Evolutionary conservation across 176 grass and related monocot species (phyloP), one percentile per base, ranked within the genome.

Genomic region (Pharus latifolius): DNA sequence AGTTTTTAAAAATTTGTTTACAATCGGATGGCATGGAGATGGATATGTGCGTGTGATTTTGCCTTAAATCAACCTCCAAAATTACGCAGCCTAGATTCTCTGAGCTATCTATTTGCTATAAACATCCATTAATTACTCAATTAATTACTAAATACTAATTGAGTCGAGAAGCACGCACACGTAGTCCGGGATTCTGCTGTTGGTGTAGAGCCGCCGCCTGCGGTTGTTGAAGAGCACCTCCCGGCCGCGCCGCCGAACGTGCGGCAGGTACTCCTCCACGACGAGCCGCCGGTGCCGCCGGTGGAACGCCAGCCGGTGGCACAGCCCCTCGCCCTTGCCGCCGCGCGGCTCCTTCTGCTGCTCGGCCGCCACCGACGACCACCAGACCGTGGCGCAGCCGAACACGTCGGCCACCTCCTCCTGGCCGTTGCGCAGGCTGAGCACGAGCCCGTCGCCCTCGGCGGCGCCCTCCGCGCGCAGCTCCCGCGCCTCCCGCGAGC

Each of bases 381-480:
- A 84, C 67, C 57, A 65, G 0, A 84, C 48, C 12, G 16, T 69
- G 23, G 34, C 55, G 2, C 54, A 54, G 0, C 2, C 5, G 63
- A 80, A 75, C 54, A 49, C 70, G 63, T 85, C 83, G 35, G 63
- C 48, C 3, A 85, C 83, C 83, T 78, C 81, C 66, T 85, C 76
- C n/a, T n/a, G n/a, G 26, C 30, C 1, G 70, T 75, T 76, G 61
- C 19, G 63, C 38, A 85, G 20, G 63, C 42, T 64, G 56, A 85
- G 37, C 19, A 70, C 9, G 37, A 70, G 47, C 3, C 24, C 26
- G 46, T 20, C 49, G 69, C 49, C 27, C 30, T 38, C 66, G 11
- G 25, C 47, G 74, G 23, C 57, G 38, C 57, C 10, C 10, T 83
- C 81, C 6, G 65, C 81, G 3, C 52, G 19, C 9, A 78, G n/a